Evolutionary conservation across 441 rosid genomes (phyloP).

Genomic region (Pelargonium hybrid): DNA sequence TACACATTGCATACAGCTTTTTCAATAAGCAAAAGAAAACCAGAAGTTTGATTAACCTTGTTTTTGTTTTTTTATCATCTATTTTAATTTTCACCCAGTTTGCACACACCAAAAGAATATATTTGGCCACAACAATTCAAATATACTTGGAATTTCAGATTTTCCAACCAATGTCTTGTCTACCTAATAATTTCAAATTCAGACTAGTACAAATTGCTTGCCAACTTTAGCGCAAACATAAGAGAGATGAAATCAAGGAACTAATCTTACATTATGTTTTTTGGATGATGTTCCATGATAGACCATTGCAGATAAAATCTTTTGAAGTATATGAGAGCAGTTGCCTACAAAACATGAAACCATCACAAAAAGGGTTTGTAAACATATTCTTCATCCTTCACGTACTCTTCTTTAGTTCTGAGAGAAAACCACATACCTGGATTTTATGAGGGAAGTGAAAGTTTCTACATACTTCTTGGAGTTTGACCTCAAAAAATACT

Average conservation of each 20-base stretch:
- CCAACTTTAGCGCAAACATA: slow-evolving; percentile 2
- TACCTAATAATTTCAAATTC: background rate
- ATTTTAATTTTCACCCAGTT: background rate
- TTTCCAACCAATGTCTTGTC: no score
- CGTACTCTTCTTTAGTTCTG: background rate
- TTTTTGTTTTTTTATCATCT: background rate
- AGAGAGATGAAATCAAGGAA: slow-evolving; percentile 13
- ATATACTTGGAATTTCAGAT: background rate
- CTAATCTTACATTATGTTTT: slow-evolving; percentile 64
- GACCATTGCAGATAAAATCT: slow-evolving; percentile 96
- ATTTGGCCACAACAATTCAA: background rate
- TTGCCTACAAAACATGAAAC: slow-evolving; percentile 50
- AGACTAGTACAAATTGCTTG: background rate
- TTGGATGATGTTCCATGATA: slow-evolving; percentile 95
- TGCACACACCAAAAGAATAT: background rate
- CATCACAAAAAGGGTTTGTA: slow-evolving; percentile 8
- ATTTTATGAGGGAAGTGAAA: slow-evolving; percentile 90
- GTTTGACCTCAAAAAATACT: slow-evolving; percentile 72
- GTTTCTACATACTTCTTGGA: slow-evolving; percentile 90
- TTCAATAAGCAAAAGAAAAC: background rate
- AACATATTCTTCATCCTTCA: background rate
- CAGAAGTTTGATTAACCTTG: no score
- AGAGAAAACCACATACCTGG: slow-evolving; percentile 42
- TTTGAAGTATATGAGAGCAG: slow-evolving; percentile 87
- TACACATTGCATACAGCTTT: background rate